Evolutionary conservation across 331 rosid species (phyloP).

Genomic region (Cydonia oblonga): DNA sequence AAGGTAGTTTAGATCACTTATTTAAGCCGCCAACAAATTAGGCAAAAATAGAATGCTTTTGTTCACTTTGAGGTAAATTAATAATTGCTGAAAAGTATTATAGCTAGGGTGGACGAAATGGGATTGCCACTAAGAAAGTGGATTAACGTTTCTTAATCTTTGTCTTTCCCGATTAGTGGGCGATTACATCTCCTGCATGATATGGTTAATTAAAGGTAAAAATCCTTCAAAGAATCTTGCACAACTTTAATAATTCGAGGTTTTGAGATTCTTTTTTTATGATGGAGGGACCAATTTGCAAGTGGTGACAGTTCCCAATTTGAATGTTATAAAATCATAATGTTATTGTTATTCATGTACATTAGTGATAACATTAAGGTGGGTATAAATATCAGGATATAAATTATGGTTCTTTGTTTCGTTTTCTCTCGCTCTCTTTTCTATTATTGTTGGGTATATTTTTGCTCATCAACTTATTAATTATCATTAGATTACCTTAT

Average conservation of each 20-base stretch:
- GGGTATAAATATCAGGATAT: neutral
- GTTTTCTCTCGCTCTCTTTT: no score
- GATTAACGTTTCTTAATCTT: neutral
- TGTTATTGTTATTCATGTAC: neutral
- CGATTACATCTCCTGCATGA: conserved; percentile 17
- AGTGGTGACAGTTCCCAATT: neutral
- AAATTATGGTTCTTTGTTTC: neutral
- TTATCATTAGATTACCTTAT: no score
- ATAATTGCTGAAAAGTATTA: conserved; percentile 2
- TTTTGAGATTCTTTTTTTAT: conserved; percentile 2
- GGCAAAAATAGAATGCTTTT: neutral
- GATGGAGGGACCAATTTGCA: conserved; percentile 19
- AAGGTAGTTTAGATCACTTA: neutral
- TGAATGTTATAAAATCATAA: neutral
- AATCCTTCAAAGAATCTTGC: conserved; percentile 7
- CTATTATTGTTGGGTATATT: no score
- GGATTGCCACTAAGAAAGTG: conserved; percentile 23
- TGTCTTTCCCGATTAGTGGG: conserved; percentile 19
- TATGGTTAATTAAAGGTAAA: conserved; percentile 7
- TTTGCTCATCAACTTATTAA: no score
- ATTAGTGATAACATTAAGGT: neutral
- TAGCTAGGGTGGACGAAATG: conserved; percentile 2
- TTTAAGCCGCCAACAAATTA: neutral
- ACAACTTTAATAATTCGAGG: neutral
- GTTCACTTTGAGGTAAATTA: neutral